Conservation (phyloP, 164 flowering plant species). For the Macadamia tetraphylla region DNA sequence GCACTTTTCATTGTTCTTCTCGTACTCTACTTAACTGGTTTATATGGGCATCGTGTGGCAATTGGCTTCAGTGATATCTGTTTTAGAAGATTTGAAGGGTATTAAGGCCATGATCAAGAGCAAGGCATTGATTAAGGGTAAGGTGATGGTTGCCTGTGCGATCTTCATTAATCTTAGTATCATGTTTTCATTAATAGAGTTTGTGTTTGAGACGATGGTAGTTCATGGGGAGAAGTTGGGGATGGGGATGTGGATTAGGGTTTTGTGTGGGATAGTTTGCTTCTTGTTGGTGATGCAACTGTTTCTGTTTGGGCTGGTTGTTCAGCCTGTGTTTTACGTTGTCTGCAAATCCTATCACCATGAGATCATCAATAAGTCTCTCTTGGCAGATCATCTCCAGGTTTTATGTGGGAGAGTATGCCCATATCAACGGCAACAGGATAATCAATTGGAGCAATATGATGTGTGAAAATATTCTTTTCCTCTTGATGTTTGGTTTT, state of each 20-base stretch:
- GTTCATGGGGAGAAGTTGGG: conserved; percentile 16
- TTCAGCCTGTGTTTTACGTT: conserved; percentile 43
- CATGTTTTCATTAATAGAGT: neutral
- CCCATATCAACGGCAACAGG: conserved; percentile 31
- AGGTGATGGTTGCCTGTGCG: conserved; percentile 17
- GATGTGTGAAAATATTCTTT: conserved; percentile 14
- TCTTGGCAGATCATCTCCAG: conserved; percentile 47
- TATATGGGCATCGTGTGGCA: conserved; percentile 52
- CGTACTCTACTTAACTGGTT: conserved; percentile 27
- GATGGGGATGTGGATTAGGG: neutral
- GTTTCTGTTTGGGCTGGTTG: conserved; percentile 29
- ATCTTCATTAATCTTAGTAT: conserved; percentile 24
- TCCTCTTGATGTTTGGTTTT: too few species aligned
- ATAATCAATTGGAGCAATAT: conserved; percentile 43
- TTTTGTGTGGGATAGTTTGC: conserved; percentile 19
- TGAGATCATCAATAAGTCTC: conserved; percentile 52
- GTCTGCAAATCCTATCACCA: conserved; percentile 58
- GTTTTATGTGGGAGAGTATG: conserved; percentile 49
- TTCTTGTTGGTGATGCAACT: conserved; percentile 21
- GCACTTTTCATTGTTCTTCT: conserved; percentile 9
- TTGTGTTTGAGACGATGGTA: conserved; percentile 27
- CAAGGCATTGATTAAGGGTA: conserved; percentile 48
- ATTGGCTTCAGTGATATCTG: conserved; percentile 58
- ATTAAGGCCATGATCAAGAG: conserved; percentile 54
- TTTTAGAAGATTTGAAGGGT: conserved; percentile 51